Evolutionary conservation across 108 stramenopile genomes (phyloP), one percentile per base, ranked within the genome.

Genomic region (Skeletonema potamos): DNA sequence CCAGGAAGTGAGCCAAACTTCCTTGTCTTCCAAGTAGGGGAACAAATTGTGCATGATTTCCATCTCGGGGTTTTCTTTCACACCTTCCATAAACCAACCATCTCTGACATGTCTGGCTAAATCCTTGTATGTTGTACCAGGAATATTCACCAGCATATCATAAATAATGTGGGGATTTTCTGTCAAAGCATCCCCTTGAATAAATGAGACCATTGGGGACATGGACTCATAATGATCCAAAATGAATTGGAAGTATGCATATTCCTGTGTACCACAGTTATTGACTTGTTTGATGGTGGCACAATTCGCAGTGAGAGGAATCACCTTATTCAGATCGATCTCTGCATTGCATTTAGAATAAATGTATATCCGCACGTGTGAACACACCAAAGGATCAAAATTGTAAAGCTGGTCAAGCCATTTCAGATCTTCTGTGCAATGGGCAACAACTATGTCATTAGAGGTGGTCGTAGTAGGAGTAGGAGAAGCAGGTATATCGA

Each of bases 201-300:
- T 34, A 22, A 69, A 69, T 58, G 68, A 51, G 7, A 69, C 58
- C 29, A 69, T 59, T 9, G 68, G 5, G 2, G 68, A 57, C 58
- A 69, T 24, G 55, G 29, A 34, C 27, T 69, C 57, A 22, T 59
- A 69, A 0, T 9, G 26, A 20, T 59, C 58, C 58, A 34, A n/a
- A 57, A 69, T 54, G 26, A 58, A 69, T n/a, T n/a, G 12, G 30
- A 69, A 37, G 58, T 58, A 69, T 10, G 68, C 55, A 69, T 69
- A 59, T 27, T 43, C 58, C 27, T 69, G 29, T 13, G 57, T 58
- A 13, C 55, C 55, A 33, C 26, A 30, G 22, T 69, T 59, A 22
- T 11, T 10, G 26, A 37, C 12, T 33, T 22, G 33, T 32, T 69
- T 56, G 20, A 69, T 8, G 33, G 68, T 69, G 57, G 54, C 6